Percentiles rank a stretch among this genome's conserved stretches.
Conservation (phyloP, 2,329 filamentous ascomycete genomes). For the Cryphonectria carpinicola region DNA sequence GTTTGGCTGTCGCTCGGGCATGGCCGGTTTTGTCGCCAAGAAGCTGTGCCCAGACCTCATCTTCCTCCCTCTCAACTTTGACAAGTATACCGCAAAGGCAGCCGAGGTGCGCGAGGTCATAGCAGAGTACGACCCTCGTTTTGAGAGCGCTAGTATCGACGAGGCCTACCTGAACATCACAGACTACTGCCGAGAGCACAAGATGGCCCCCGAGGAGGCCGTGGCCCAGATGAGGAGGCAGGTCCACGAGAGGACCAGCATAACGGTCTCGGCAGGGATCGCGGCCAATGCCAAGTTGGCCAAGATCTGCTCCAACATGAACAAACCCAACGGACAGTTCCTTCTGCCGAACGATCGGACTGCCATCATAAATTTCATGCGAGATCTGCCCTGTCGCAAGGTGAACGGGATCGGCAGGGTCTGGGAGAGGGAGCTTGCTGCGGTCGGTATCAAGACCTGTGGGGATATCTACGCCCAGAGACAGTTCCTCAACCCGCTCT, state of each 20-base stretch:
- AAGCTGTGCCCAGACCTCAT: constrained; percentile 89
- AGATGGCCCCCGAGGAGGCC: constrained; percentile 70
- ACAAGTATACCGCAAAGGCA: constrained; percentile 90
- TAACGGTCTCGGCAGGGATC: constrained; percentile 93
- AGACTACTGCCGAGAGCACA: constrained; percentile 73
- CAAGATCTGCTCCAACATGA: constrained; percentile 93
- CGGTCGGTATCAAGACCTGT: constrained; percentile 85
- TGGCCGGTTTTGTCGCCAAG: constrained; percentile 94
- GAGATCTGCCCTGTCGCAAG: constrained; percentile 79
- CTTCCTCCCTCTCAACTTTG: constrained; percentile 81
- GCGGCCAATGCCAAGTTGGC: constrained; percentile 91
- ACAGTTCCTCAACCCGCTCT: constrained; percentile 74
- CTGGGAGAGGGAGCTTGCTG: constrained; percentile 85
- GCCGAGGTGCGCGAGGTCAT: constrained; percentile 83
- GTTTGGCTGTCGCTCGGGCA: constrained; percentile 89
- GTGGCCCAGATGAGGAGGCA: constrained; percentile 79
- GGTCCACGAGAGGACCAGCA: constrained; percentile 73
- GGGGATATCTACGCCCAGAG: constrained; percentile 83
- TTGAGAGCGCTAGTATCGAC: constrained; percentile 92
- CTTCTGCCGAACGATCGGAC: constrained; percentile 71
- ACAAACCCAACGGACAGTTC: constrained; percentile 96
- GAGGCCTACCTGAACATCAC: constrained; percentile 97
- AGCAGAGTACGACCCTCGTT: constrained; percentile 84
- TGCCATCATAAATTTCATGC: constrained; percentile 85
- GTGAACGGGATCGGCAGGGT: constrained; percentile 96